These are phyloP conservation scores for Cryptococcus wingfieldii DNA, from an alignment of 1,284 basidiomycete species.

Conservation along the genomic window DNA sequence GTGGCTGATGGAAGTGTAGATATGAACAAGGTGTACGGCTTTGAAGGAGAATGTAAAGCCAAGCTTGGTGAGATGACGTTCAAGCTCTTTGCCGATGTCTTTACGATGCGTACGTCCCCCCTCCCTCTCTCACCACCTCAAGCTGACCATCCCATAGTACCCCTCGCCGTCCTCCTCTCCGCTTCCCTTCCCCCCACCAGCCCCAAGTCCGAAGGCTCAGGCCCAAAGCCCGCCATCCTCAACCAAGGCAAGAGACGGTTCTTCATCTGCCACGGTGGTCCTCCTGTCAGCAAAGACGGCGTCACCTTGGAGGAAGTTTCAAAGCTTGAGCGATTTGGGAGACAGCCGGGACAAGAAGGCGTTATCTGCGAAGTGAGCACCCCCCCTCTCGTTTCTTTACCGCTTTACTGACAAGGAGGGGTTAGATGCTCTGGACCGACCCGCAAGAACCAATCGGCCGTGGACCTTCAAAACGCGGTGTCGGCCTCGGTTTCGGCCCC, in stretches of 20 bases:
- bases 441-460: slow-evolving; percentile 87
- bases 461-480: slow-evolving; percentile 93
- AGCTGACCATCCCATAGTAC: slow-evolving; percentile 57
- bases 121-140: not conserved
- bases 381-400: not conserved
- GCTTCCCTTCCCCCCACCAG: slow-evolving; percentile 61
- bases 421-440: slow-evolving; percentile 82
- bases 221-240: slow-evolving; percentile 58
- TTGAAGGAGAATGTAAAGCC: slow-evolving; percentile 93
- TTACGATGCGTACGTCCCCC: slow-evolving; percentile 69
- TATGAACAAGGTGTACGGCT: slow-evolving; percentile 77
- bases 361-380: slow-evolving; percentile 69
- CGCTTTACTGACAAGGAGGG: slow-evolving; percentile 1
- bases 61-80: slow-evolving; percentile 87
- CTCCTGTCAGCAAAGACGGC: slow-evolving; percentile 85
- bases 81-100: slow-evolving; percentile 86
- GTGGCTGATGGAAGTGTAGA: slow-evolving; percentile 50
- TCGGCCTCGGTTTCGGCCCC: slow-evolving; percentile 92
- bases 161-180: slow-evolving; percentile 79
- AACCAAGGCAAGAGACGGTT: slow-evolving; percentile 77
- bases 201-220: slow-evolving; percentile 46
- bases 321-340: slow-evolving; percentile 78
- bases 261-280: slow-evolving; percentile 92
- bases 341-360: slow-evolving; percentile 90
- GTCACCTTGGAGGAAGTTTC: slow-evolving; percentile 89